Base-by-base conservation (phyloP, 306 rosid species). In the Sphenostylis stenocarpa region DNA sequence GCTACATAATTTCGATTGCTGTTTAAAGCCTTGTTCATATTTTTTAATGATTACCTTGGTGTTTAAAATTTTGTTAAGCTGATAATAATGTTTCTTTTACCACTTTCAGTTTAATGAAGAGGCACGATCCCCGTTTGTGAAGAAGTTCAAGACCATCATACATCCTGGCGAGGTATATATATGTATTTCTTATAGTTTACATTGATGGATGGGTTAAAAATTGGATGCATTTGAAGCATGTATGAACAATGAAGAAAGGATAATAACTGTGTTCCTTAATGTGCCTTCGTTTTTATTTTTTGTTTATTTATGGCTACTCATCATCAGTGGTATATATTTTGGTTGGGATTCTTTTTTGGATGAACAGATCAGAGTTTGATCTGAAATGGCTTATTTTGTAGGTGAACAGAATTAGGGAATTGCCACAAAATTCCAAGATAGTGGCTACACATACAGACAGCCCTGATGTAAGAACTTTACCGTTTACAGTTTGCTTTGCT, bases 361-460 rank as follows among this genome's bases (percentile, higher is more conserved):
- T n/a, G n/a, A n/a, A n/a, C n/a, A n/a, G 48, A 73, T 57, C 4
- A 19, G 28, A 24, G 24, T 38, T 15, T 66, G 64, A 55, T 28
- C 55, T 79, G 80, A 49, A 61, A 43, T n/a, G 48, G 28, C 26
- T 60, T 12, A 66, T 73, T 85, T 85, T 83, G 80, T 84, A 96
- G 99, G 98, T 96, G 67, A 96, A 96, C 89, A 88, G 99, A 86
- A 96, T 96, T 55, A 87, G 99, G 85, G 99, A 96, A 77, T 91
- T 96, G 76, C 98, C 98, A 1, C 97, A 91, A 80, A 96, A 93
- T 84, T 84, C 91, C 38, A 89, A 85, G 90, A 96, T 96, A 56
- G 96, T 96, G 76, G 99, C 99, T 34, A 96, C 99, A 15, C 99
- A 96, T 81, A 96, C 99, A 0, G 99, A 96, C 70, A 87, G 97